phyloP scores from a whole-genome alignment of 768 basidiomycete species.

The Tricholoma saponaceum region DNA sequence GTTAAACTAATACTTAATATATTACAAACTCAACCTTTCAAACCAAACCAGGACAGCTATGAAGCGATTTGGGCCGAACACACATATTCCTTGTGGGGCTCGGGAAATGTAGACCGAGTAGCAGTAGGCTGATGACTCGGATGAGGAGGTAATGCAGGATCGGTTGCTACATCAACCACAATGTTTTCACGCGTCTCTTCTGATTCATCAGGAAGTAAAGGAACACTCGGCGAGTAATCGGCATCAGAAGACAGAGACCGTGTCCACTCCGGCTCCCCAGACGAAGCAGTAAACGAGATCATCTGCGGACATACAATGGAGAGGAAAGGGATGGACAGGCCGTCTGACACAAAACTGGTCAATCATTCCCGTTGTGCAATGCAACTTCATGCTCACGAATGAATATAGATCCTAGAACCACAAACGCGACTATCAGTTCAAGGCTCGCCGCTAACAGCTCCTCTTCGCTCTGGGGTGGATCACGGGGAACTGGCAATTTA shows the following conservation, averaged over 20 bases:
- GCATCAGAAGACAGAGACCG: neutral
- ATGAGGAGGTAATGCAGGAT: neutral
- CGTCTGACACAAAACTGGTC: neutral
- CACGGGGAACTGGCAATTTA: constrained; percentile 50
- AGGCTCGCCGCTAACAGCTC: constrained; percentile 69
- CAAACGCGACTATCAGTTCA: constrained; percentile 82
- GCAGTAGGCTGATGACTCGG: neutral
- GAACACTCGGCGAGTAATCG: neutral
- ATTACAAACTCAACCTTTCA: neutral
- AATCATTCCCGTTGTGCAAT: too few species aligned
- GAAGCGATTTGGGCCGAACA: neutral
- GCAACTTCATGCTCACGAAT: constrained; percentile 44
- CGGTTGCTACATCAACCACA: neutral
- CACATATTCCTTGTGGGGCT: neutral
- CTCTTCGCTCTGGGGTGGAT: constrained; percentile 62
- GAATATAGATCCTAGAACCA: constrained; percentile 85
- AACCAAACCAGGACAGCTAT: neutral
- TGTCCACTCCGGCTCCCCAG: neutral
- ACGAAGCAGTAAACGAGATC: neutral
- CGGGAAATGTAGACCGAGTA: neutral
- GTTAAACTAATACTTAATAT: neutral
- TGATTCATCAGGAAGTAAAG: neutral
- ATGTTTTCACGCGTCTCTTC: neutral
- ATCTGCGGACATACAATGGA: neutral
- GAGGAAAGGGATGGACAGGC: neutral